Conservation (phyloP, 139 green algal genomes). For the Nannochloris sp. region DNA sequence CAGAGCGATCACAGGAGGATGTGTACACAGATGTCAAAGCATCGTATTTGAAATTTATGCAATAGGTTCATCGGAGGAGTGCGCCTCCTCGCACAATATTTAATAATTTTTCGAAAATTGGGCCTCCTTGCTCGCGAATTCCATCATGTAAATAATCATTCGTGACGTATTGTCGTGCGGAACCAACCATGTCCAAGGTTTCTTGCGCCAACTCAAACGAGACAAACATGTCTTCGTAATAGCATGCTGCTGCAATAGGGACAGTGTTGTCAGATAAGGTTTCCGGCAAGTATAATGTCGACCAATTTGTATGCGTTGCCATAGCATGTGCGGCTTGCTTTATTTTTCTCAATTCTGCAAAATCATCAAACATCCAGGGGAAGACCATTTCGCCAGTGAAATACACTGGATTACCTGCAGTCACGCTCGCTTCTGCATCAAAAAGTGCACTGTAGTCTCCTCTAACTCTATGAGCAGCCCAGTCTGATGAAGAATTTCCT, state of each 20-base stretch:
- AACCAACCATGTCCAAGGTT: slow-evolving; percentile 46
- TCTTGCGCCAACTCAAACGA: slow-evolving; percentile 69
- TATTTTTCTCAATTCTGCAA: slow-evolving; percentile 57
- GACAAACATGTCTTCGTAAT: slow-evolving; percentile 95
- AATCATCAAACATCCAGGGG: slow-evolving; percentile 88
- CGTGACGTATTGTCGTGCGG: slow-evolving; percentile 64
- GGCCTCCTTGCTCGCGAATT: slow-evolving; percentile 64
- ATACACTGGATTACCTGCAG: slow-evolving; percentile 43
- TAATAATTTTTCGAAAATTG: slow-evolving; percentile 69
- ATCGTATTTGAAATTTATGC: slow-evolving; percentile 10
- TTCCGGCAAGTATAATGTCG: slow-evolving; percentile 62
- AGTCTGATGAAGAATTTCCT: slow-evolving; percentile 81
- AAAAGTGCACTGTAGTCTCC: slow-evolving; percentile 50
- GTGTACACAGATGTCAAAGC: slow-evolving; percentile 52
- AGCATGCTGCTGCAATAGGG: slow-evolving; percentile 59
- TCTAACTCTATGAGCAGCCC: slow-evolving; percentile 56
- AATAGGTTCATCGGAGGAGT: slow-evolving; percentile 28
- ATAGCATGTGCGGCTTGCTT: slow-evolving; percentile 40
- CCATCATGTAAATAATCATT: slow-evolving; percentile 81
- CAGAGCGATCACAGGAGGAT: slow-evolving; percentile 42
- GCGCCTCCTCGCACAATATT: slow-evolving; percentile 53
- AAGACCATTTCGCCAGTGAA: slow-evolving; percentile 85
- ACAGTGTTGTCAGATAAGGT: slow-evolving; percentile 49
- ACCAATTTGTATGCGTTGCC: slow-evolving; percentile 41
- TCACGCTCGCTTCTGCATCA: slow-evolving; percentile 45